Percentiles rank a stretch among this genome's conserved stretches.
Conservation (phyloP, 1,284 basidiomycete species). For the Dichomitus squalens region DNA sequence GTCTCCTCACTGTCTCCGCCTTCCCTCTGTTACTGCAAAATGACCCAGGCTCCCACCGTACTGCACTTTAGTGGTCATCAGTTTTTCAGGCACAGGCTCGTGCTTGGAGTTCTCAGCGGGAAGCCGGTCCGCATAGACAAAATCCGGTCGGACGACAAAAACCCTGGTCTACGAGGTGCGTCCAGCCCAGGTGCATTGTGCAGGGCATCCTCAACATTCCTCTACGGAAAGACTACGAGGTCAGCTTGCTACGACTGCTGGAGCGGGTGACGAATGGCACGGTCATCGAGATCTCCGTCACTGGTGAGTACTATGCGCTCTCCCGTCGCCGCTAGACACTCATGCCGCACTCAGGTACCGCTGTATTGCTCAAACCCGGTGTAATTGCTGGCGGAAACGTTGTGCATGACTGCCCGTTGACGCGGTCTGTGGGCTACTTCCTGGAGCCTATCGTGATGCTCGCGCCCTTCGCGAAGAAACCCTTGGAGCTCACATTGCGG, state of each 20-base stretch:
- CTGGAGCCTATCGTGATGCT: slow-evolving; percentile 90
- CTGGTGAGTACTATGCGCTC: slow-evolving; percentile 58
- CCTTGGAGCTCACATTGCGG: slow-evolving; percentile 78
- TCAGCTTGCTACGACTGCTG: slow-evolving; percentile 86
- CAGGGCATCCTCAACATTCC: neutral
- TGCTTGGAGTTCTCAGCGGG: slow-evolving; percentile 88
- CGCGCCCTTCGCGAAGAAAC: slow-evolving; percentile 92
- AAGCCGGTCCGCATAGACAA: slow-evolving; percentile 86
- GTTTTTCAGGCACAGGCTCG: slow-evolving; percentile 83
- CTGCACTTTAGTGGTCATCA: slow-evolving; percentile 79
- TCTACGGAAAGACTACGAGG: slow-evolving; percentile 78
- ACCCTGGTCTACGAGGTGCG: slow-evolving; percentile 88
- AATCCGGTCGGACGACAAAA: slow-evolving; percentile 90
- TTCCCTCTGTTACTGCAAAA: slow-evolving; percentile 24
- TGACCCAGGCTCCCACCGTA: slow-evolving; percentile 45
- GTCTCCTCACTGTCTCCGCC: neutral
- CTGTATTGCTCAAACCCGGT: slow-evolving; percentile 90
- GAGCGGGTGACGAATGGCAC: slow-evolving; percentile 97
- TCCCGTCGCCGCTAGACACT: neutral
- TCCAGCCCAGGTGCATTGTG: slow-evolving; percentile 12
- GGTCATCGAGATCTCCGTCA: slow-evolving; percentile 94
- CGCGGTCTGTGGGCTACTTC: slow-evolving; percentile 92
- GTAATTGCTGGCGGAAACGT: slow-evolving; percentile 85
- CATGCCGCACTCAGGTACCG: slow-evolving; percentile 64
- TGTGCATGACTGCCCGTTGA: slow-evolving; percentile 86